A percentile compares a stretch with the other conserved stretches of the same genome.
Evolutionary conservation across 805 yeast genomes (phyloP).

Genomic region (Spathaspora boniae): DNA sequence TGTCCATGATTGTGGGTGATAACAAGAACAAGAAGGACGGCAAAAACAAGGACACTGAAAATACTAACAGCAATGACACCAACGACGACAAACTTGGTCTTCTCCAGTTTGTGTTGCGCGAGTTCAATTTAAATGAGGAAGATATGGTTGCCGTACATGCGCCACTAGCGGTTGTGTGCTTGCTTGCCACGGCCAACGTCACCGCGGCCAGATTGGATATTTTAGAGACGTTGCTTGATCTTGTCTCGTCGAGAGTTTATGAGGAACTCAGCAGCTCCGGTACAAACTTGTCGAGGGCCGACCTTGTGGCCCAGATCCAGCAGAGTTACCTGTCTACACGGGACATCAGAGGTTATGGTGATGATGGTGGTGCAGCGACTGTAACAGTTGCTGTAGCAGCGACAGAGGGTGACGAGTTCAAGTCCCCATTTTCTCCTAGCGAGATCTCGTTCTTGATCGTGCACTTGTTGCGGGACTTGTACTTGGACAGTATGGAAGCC

Average conservation of each 20-base stretch:
- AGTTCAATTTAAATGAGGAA: constrained; percentile 79
- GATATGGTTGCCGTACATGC: constrained; percentile 76
- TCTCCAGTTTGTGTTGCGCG: constrained; percentile 55
- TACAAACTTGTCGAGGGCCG: no score
- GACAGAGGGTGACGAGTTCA: no score
- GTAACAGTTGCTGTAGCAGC: no score
- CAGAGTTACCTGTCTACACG: constrained; percentile 24
- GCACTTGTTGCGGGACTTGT: no score
- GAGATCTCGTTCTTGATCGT: no score
- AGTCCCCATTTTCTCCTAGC: no score
- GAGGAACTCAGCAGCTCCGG: constrained; percentile 8
- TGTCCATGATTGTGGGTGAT: constrained; percentile 37
- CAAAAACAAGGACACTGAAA: no score
- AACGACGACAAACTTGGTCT: constrained; percentile 35
- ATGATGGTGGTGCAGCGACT: no score
- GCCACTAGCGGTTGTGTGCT: constrained; percentile 61
- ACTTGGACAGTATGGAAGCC: no score
- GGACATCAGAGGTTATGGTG: no score
- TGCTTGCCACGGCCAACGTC: constrained; percentile 26
- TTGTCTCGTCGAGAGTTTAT: constrained; percentile 63
- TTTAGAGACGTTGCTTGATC: constrained; percentile 41
- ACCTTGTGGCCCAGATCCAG: constrained; percentile 14
- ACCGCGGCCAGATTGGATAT: constrained; percentile 35
- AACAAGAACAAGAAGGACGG: no score
- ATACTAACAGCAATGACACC: constrained; percentile 6